These are phyloP conservation scores for Erodium moschatum DNA, from an alignment of 441 rosid species.

Conservation along the genomic window DNA sequence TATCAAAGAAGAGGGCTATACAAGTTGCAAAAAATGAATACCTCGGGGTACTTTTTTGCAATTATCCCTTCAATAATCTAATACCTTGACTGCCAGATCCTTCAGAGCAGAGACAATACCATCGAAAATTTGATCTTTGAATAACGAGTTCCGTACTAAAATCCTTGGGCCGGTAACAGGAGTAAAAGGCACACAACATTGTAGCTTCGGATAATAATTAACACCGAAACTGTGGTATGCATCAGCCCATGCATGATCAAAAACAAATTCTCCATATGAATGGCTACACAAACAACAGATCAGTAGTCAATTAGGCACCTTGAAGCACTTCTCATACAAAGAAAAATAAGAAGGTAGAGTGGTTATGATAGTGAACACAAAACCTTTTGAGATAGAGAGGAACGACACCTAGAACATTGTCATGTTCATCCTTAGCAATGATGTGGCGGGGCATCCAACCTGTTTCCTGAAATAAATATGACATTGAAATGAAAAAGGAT, in stretches of 20 bases:
- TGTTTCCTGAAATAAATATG: constrained; percentile 52
- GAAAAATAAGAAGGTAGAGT: constrained; percentile 15
- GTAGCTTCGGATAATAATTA: constrained; percentile 88
- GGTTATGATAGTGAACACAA: constrained; percentile 27
- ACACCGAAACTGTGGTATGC: constrained; percentile 82
- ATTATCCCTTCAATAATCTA: background rate
- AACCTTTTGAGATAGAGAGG: constrained; percentile 96
- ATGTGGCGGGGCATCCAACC: constrained; percentile 86
- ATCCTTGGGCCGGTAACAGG: constrained; percentile 93
- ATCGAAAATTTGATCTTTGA: constrained; percentile 65
- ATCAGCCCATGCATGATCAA: constrained; percentile 92
- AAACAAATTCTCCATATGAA: constrained; percentile 94
- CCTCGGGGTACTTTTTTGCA: no score
- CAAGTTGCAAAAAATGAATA: no score
- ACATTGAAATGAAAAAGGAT: background rate
- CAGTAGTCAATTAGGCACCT: constrained; percentile 1
- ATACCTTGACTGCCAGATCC: constrained; percentile 59
- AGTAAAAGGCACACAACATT: constrained; percentile 90
- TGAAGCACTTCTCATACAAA: constrained; percentile 14
- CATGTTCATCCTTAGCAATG: constrained; percentile 67
- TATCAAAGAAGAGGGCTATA: no score
- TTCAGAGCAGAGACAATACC: constrained; percentile 57
- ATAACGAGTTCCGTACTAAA: constrained; percentile 44
- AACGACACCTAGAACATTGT: constrained; percentile 62
- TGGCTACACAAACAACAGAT: constrained; percentile 50